These are phyloP conservation scores for Theobroma grandiflorum DNA, from an alignment of 441 rosid genomes.

Conservation along the genomic window DNA sequence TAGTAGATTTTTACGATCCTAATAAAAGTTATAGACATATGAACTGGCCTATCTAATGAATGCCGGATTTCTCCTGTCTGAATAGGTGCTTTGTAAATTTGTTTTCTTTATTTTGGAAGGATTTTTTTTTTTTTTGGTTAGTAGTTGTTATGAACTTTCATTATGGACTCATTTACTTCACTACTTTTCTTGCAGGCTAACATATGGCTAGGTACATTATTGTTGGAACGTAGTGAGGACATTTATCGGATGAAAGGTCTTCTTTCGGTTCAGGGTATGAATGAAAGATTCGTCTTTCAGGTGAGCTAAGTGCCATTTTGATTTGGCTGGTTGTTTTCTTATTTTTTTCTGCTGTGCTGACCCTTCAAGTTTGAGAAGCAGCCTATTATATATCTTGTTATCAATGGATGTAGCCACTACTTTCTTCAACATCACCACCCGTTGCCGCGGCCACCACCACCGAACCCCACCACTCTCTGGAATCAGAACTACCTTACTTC, in stretches of 20 bases:
- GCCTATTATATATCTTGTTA: neutral
- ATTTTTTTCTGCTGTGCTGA: neutral
- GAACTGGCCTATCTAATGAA: neutral
- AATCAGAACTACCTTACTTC: constrained; percentile 41
- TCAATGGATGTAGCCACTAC: constrained; percentile 59
- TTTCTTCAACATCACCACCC: constrained; percentile 53
- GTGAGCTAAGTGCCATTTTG: constrained; percentile 36
- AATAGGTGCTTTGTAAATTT: neutral
- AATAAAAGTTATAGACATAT: neutral
- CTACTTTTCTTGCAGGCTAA: constrained; percentile 67
- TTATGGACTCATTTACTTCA: neutral
- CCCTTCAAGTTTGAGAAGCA: neutral
- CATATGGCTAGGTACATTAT: constrained; percentile 89
- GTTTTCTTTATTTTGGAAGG: neutral
- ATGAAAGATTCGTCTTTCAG: constrained; percentile 92
- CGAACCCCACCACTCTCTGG: constrained; percentile 37
- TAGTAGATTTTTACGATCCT: constrained; percentile 16
- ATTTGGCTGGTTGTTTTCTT: neutral
- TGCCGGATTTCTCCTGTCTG: neutral
- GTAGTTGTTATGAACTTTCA: neutral
- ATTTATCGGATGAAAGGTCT: constrained; percentile 97
- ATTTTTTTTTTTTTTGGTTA: constrained; percentile 7
- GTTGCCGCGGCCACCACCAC: constrained; percentile 27
- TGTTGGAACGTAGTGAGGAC: constrained; percentile 86
- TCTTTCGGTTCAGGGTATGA: constrained; percentile 80